Base-by-base conservation (phyloP, 257 asterid genomes). In the Ehretia macrophylla region DNA sequence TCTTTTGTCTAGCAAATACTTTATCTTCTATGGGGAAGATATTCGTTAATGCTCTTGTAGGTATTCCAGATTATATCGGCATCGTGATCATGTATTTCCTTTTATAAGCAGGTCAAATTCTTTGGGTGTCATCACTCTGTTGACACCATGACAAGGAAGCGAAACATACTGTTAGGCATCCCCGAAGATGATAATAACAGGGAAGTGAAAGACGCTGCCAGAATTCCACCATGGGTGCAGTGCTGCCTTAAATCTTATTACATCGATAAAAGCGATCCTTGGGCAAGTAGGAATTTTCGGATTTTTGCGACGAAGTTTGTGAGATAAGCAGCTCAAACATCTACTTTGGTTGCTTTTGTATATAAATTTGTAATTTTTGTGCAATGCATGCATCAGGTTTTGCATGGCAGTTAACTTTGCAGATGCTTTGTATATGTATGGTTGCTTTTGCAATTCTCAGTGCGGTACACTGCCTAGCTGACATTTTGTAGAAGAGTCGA, bases 171-270 rank as follows among this genome's bases (percentile, higher is more conserved):
- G 83, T 85, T 90, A 48, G 97, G 96, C 57, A 46, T 72, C 56
- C 55, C 68, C 10, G 75, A 62, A 37, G 73, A 40, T 38, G 72
- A 59, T 17, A 37, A 47, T 56, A 51, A 21, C 19, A 54, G 55
- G 17, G 74, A 57, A 56, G 20, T 11, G 53, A 59, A 59, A 22
- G 55, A 18, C 52, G 69, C 40, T 35, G 22, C 77, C 11, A 77
- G 91, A 73, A 77, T 76, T 65, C 97, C 94, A 20, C 89, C 88
- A 10, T 90, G 97, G 95, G 52, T 85, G 22, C 75, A 76, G 45
- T 79, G 86, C 66, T 90, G 96, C 79, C 55, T 90, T 70, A 71
- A 60, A 57, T 85, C 96, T 59, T 90, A 81, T 66, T 83, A 77
- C 32, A 23, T 63, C 0, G 81, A 81, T 48, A 58, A 72, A 60